Base-by-base conservation (phyloP, 306 rosid species). In the Begonia fuchsioides region DNA sequence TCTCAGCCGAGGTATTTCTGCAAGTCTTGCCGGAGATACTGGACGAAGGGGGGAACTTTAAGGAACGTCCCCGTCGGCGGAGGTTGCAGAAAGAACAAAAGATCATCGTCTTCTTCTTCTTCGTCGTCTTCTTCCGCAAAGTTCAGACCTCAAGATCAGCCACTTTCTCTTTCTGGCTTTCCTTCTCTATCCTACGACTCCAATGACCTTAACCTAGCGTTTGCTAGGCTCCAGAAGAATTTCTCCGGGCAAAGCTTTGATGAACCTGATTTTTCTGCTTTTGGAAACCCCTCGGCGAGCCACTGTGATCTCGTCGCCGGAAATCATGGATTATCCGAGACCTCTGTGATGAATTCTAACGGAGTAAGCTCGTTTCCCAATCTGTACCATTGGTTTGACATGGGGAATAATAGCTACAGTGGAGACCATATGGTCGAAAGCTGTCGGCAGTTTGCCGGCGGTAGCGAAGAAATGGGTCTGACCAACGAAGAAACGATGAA, bases 61-160 rank as follows among this genome's bases (percentile, higher is more conserved):
- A 80, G 98, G 57, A 90, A 90, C 68, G 92, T 90, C 69, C 98
- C 98, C 11, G 95, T 90, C 49, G 98, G 98, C 49, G 98, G 98
- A 49, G 95, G 94, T 3, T 90, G 95, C 75, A 69, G 98, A 72
- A 90, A 85, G 77, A 90, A 90, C 83, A 86, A 75, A 49, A 77
- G 95, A 41, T 72, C 77, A 32, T 63, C 74, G 7, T 62, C 74
- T 1, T 51, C 66, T 1, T 26, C 80, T 18, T 75, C 78, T 2
- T 73, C 94, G n/a, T n/a, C n/a, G 16, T 56, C 81, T 4, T 50
- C 84, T 11, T 72, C 90, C 12, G 83, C 65, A 26, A 26, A 26
- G 35, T 26, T 26, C 56, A 70, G 81, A 26, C 18, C 44, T 12
- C 93, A 77, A 59, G 94, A 87, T 64, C 86, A 78, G 53, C 13